Evolutionary conservation across 2,329 filamentous ascomycete species (phyloP), one percentile per base, ranked within the genome.

Genomic region (Hortaea sp.): DNA sequence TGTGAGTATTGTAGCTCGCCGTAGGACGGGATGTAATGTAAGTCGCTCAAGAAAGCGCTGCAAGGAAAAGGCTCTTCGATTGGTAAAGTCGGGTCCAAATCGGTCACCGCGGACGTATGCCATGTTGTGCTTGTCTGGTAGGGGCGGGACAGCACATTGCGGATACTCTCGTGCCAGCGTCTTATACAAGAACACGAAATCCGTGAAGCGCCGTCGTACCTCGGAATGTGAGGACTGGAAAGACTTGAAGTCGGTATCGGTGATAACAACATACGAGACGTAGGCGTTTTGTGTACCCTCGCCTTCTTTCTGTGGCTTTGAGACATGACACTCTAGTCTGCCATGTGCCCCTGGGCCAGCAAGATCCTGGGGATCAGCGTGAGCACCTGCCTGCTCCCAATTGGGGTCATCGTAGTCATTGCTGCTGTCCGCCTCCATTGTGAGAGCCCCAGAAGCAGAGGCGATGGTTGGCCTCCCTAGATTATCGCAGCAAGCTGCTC

Each of bases 121-220:
- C 86, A 98, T 95, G 69, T 94, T 94, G 74, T 97, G 90, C 75
- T 97, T 98, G 69, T 97, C 92, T 44, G 92, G 92, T 45, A 98
- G 75, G 41, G 92, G 92, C 29, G 92, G 92, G 3, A 98, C 87
- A 41, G 92, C 92, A 66, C 85, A 87, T 70, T 88, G 86, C 49
- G 88, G 87, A 60, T 88, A 97, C 65, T 95, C 89, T 63, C 82
- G 82, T 53, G 77, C 81, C 43, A 98, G 81, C 30, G 86, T 83
- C 69, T 94, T 95, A 72, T 87, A 95, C 52, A 98, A 80, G 65
- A 95, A 98, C 57, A 94, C 84, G 64, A 98, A 98, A 70, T 98
- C 92, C 57, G 90, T 97, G 69, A 95, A 98, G 61, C 92, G 87
- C 56, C 92, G 81, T 51, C 92, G 85, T 51, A 94, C 84, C 28